Percentiles rank a stretch among this genome's conserved stretches.
Evolutionary conservation across 768 basidiomycete species (phyloP).

Genomic region (Imleria badia): DNA sequence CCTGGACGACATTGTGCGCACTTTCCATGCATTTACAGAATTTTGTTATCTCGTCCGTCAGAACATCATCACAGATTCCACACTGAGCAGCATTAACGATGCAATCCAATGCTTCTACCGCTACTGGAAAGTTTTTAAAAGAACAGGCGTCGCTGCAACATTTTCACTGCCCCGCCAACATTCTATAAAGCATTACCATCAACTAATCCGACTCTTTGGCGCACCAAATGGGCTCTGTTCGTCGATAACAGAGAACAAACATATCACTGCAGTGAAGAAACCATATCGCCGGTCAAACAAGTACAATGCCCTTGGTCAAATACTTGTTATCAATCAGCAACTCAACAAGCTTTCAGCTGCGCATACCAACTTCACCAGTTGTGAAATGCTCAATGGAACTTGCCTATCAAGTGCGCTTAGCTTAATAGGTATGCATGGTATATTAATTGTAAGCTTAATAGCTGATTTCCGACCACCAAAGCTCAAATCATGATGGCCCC

Average conservation of each 20-base stretch:
- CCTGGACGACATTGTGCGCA: conserved; percentile 10
- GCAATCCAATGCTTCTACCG: conserved; percentile 17
- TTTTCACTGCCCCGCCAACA: conserved; percentile 30
- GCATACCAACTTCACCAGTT: conserved; percentile 15
- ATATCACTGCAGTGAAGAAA: conserved; percentile 38
- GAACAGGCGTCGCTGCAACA: not conserved
- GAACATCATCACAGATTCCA: too few species aligned
- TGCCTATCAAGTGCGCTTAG: not conserved
- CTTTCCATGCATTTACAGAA: too few species aligned
- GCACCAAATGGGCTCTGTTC: conserved; percentile 38
- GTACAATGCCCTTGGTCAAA: conserved; percentile 27
- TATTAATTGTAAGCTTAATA: not conserved
- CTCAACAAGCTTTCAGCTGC: conserved; percentile 30
- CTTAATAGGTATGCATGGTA: not conserved
- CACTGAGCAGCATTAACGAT: too few species aligned
- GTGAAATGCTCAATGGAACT: conserved; percentile 23
- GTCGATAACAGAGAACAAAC: conserved; percentile 37
- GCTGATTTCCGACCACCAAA: not conserved
- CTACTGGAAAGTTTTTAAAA: conserved; percentile 19
- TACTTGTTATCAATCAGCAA: conserved; percentile 29
- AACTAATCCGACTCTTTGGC: conserved; percentile 28
- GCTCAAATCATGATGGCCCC: not conserved
- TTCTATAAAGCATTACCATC: conserved; percentile 30
- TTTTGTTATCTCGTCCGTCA: too few species aligned
- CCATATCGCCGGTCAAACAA: conserved; percentile 31